phyloP scores from a whole-genome alignment of 2,329 filamentous ascomycete species.

The Purpureocillium takamizusanense region DNA sequence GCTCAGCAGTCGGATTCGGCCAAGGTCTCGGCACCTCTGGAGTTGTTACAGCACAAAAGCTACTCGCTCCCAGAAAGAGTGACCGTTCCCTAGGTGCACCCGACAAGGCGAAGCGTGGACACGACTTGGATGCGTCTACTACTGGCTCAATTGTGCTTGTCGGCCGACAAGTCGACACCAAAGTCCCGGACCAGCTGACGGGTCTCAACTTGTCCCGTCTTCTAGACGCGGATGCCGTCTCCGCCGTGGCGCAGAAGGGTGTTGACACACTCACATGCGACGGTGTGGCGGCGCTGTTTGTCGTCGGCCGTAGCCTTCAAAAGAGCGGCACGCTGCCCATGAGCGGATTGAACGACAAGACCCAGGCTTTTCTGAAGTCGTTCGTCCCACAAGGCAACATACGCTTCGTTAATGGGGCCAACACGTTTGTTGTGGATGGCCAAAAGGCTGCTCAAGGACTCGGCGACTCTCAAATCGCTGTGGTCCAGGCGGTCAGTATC shows the following conservation, averaged over 20 bases:
- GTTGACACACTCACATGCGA: slow-evolving; percentile 20
- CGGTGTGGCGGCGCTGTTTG: slow-evolving; percentile 21
- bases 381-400: slow-evolving; percentile 16
- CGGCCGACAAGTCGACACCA: background rate
- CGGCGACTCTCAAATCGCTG: background rate
- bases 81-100: slow-evolving; percentile 1
- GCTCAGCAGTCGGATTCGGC: slow-evolving; percentile 24
- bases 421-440: slow-evolving; percentile 17
- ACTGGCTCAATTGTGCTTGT: slow-evolving; percentile 1
- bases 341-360: slow-evolving; percentile 5
- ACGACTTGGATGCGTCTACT: background rate
- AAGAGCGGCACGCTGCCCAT: slow-evolving; percentile 12
- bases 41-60: slow-evolving; percentile 18
- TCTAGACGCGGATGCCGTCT: slow-evolving; percentile 18
- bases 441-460: slow-evolving; percentile 8
- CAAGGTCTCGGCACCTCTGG: slow-evolving; percentile 23
- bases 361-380: slow-evolving; percentile 9
- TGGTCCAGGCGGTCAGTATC: slow-evolving; percentile 1
- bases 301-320: slow-evolving; percentile 15
- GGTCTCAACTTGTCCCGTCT: slow-evolving; percentile 17
- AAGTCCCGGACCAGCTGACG: background rate
- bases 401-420: slow-evolving; percentile 14
- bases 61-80: slow-evolving; percentile 13
- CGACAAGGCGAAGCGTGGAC: background rate
- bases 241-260: slow-evolving; percentile 16